These are phyloP conservation scores for Monilinia fructigena DNA, from an alignment of 2,329 filamentous ascomycete genomes.

Conservation along the genomic window DNA sequence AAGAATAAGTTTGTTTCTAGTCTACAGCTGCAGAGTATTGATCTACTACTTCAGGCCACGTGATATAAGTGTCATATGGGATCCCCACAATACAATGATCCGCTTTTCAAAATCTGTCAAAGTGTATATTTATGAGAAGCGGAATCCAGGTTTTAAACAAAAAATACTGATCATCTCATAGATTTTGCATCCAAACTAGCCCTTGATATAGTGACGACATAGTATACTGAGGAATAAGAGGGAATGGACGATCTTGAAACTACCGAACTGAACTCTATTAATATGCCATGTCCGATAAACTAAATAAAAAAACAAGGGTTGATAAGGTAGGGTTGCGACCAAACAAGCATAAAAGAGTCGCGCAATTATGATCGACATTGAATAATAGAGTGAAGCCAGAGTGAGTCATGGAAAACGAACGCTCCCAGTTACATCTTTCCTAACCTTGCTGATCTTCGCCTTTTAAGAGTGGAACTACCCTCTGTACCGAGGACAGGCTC, in stretches of 20 bases:
- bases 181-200: no score
- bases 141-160: no score
- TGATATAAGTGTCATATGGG: no score
- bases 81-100: no score
- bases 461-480: background rate
- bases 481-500: background rate
- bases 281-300: background rate
- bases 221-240: no score
- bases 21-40: no score
- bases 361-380: background rate
- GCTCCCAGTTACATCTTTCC: background rate
- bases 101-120: no score
- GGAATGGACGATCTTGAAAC: background rate
- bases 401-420: background rate
- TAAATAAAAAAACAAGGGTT: background rate
- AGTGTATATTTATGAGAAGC: no score
- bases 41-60: no score
- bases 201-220: no score
- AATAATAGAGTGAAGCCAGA: background rate
- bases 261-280: background rate
- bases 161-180: no score
- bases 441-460: background rate
- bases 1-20: no score
- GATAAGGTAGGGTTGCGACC: background rate
- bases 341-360: background rate